A percentile compares a stretch with the other conserved stretches of the same genome.
phyloP scores from a whole-genome alignment of 2,329 filamentous ascomycete species.

The Zelopaecilomyces penicillatus region DNA sequence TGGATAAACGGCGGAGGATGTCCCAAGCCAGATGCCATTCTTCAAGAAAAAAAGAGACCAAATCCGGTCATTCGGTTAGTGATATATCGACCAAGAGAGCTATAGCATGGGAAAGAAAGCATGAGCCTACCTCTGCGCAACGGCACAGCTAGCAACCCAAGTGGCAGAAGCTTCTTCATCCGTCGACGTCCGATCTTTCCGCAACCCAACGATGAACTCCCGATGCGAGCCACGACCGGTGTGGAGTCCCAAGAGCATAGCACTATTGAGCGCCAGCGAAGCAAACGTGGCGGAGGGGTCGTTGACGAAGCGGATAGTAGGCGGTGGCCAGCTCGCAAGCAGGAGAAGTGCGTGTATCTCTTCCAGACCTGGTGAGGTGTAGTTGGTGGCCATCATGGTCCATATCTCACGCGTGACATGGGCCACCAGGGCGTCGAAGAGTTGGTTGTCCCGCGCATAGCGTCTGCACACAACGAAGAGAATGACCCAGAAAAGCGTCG shows the following conservation, averaged over 20 bases:
- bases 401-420: conserved; percentile 38
- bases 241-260: conserved; percentile 41
- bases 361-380: conserved; percentile 35
- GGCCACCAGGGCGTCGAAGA: conserved; percentile 39
- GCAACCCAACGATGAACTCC: conserved; percentile 37
- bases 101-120: not conserved
- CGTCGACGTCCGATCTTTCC: conserved; percentile 34
- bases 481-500: conserved; percentile 47
- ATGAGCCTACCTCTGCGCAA: conserved; percentile 36
- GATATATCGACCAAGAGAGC: not conserved
- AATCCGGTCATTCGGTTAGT: conserved; percentile 8
- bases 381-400: conserved; percentile 27
- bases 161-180: conserved; percentile 45
- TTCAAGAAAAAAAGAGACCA: conserved; percentile 6
- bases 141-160: conserved; percentile 45
- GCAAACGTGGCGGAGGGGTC: conserved; percentile 43
- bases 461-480: conserved; percentile 42
- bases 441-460: conserved; percentile 34
- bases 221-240: conserved; percentile 43
- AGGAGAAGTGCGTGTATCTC: conserved; percentile 45
- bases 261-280: conserved; percentile 38
- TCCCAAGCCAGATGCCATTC: conserved; percentile 30
- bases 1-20: conserved; percentile 42
- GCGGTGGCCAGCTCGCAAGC: conserved; percentile 43
- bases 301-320: conserved; percentile 41